Evolutionary conservation across 768 basidiomycete species (phyloP).

Genomic region (Suillus discolor): DNA sequence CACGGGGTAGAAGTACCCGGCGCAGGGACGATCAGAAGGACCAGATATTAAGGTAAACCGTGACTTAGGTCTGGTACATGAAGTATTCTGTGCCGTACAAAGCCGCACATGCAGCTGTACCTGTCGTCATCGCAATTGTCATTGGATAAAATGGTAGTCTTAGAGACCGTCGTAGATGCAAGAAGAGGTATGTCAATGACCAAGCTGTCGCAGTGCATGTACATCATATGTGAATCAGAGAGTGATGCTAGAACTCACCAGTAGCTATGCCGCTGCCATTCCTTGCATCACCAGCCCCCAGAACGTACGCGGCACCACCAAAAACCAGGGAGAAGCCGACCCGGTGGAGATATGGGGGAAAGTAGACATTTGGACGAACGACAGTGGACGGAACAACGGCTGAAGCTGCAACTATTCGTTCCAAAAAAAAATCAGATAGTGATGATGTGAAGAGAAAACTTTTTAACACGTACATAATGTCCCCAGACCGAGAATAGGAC

Average conservation of each 20-base stretch:
- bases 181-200: constrained; percentile 47
- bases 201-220: constrained; percentile 35
- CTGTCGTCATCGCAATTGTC: constrained; percentile 35
- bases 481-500: constrained; percentile 33
- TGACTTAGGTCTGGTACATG: constrained; percentile 23
- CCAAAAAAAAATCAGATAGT: background rate
- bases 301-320: constrained; percentile 46
- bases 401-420: constrained; percentile 37
- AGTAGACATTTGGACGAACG: constrained; percentile 28
- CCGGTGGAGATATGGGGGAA: constrained; percentile 46
- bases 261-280: constrained; percentile 50
- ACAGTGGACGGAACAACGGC: constrained; percentile 37
- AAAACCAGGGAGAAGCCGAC: constrained; percentile 47
- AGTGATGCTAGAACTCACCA: constrained; percentile 14
- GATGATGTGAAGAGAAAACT: background rate
- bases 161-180: constrained; percentile 39
- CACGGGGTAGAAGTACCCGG: too few species aligned
- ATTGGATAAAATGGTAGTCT: constrained; percentile 33
- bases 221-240: background rate
- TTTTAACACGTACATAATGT: constrained; percentile 34
- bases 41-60: background rate
- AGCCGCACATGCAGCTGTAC: constrained; percentile 29
- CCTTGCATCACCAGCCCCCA: constrained; percentile 39
- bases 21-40: background rate
- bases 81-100: constrained; percentile 33